These are phyloP conservation scores for Xylaria flabelliformis DNA, from an alignment of 495 filamentous ascomycete species.

Conservation along the genomic window DNA sequence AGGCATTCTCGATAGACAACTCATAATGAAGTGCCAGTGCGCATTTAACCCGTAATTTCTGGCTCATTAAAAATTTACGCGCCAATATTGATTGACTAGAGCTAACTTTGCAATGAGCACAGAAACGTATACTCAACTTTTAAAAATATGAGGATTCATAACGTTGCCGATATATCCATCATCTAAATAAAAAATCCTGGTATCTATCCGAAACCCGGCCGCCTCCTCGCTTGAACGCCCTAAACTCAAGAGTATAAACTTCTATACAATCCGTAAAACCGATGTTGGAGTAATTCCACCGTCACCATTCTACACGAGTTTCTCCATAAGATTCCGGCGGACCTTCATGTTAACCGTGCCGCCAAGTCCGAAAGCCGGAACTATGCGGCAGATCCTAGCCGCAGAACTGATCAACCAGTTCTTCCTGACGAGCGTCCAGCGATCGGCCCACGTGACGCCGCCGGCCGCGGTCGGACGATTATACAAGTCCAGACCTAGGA, in stretches of 20 bases:
- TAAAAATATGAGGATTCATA: not conserved
- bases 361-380: conserved; percentile 92
- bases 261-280: conserved; percentile 1
- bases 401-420: conserved; percentile 80
- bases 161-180: not conserved
- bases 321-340: conserved; percentile 60
- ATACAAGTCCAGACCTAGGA: conserved; percentile 88
- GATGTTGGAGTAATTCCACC: not conserved
- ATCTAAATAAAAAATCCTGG: not conserved
- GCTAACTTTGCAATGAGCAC: not conserved
- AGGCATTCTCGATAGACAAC: conserved; percentile 29
- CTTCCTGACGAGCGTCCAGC: conserved; percentile 67
- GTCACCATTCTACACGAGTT: conserved; percentile 35
- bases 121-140: not conserved
- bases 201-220: conserved; percentile 9
- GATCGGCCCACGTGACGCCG: conserved; percentile 57
- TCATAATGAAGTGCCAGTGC: not conserved
- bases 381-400: conserved; percentile 87
- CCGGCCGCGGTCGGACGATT: conserved; percentile 65
- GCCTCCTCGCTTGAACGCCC: conserved; percentile 13
- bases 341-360: conserved; percentile 86
- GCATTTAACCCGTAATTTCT: not conserved
- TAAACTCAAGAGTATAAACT: not conserved
- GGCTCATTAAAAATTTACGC: not conserved
- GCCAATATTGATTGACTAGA: not conserved